Evolutionary conservation across 768 basidiomycete genomes (phyloP), one percentile per base, ranked within the genome.

Genomic region (Dioszegia crocea): DNA sequence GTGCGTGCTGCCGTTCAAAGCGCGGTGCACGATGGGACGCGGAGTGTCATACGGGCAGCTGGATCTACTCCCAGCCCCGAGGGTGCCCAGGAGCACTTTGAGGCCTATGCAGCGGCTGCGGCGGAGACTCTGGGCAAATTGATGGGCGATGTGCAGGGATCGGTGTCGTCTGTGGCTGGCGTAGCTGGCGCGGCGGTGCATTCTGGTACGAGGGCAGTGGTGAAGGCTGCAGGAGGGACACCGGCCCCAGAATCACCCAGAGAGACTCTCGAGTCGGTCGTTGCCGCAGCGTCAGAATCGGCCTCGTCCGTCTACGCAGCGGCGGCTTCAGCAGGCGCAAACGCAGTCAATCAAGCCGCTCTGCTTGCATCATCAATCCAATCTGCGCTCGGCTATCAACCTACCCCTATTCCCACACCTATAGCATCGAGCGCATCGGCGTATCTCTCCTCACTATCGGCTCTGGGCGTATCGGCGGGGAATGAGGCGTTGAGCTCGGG

Each of bases 11-110:
- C 45, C 17, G 59, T 54, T 6, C 17, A 40, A 19, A 27, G 26
- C 10, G 60, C 50, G 2, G 39, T 65, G 5, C 70, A 72, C 48
- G 51, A 64, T 3, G 70, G 60, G 2, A 71, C 67, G 39, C 41
- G 67, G 53, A 31, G 62, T 9, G 66, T 38, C 2, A 61, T 68
- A 12, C 33, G 46, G 30, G 70, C 68, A 33, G 63, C 67, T 16
- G 70, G 70, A 1, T 65, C 52, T 39, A 69, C 67, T 14, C 70
- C 70, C 1, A 60, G 61, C 0, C 70, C 70, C 1, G 70, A 72
- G 24, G 54, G 59, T 4, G 57, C 63, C 11, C 53, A 47, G 4
- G 70, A 71, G 51, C 62, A 67, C 47, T 44, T 36, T 45, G 41
- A 56, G 23, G 40, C 54, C 5, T 56, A 44, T 29, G 43, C 41